phyloP scores from a whole-genome alignment of 2,329 filamentous ascomycete species.

The Botrytis hyacinthi region DNA sequence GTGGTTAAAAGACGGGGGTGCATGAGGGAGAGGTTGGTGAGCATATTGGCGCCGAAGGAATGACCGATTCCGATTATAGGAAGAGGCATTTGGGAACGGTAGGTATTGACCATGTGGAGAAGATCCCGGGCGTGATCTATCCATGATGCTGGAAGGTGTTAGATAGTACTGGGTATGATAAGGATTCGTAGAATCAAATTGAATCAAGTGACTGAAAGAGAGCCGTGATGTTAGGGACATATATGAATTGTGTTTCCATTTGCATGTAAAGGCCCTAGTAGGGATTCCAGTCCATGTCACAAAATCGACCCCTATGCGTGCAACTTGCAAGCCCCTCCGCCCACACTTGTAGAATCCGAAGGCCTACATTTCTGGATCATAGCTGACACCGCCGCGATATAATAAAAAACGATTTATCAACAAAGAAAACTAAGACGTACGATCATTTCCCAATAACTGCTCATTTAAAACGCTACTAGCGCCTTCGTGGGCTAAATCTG shows the following conservation, averaged over 20 bases:
- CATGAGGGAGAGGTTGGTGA: constrained; percentile 69
- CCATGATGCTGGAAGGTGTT: constrained; percentile 64
- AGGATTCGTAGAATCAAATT: not conserved
- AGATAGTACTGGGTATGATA: not conserved
- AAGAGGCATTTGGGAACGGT: constrained; percentile 72
- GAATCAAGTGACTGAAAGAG: not conserved
- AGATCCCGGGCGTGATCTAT: constrained; percentile 81
- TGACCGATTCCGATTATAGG: constrained; percentile 83
- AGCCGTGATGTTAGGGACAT: not conserved
- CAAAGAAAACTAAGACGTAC: constrained; percentile 47
- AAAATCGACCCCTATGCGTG: not conserved
- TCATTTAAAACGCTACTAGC: constrained; percentile 76
- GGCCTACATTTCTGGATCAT: not conserved
- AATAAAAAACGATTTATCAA: not conserved
- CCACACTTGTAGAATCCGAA: not conserved
- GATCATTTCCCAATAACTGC: constrained; percentile 73
- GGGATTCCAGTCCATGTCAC: not conserved
- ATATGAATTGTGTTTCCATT: not conserved
- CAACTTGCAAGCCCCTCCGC: not conserved
- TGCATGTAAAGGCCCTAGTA: not conserved
- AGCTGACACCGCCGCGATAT: not conserved
- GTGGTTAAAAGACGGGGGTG: constrained; percentile 78
- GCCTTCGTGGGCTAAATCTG: constrained; percentile 77
- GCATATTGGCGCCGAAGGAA: constrained; percentile 77
- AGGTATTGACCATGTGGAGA: constrained; percentile 77